Conservation (phyloP, 164 flowering plant genomes). For the Saururus chinensis region DNA sequence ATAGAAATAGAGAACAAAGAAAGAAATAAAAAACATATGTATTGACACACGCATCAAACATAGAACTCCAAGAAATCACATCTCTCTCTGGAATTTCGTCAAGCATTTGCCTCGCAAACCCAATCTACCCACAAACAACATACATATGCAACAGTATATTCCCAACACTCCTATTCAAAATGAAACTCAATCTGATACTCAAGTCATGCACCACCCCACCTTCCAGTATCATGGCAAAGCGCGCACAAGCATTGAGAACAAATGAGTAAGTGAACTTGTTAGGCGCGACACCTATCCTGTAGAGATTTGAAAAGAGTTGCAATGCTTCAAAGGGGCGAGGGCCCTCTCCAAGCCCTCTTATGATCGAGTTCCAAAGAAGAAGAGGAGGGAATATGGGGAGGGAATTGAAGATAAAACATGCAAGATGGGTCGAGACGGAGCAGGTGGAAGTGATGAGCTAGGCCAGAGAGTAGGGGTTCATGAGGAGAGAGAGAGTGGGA, state of each 20-base stretch:
- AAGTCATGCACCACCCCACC: conserved; percentile 35
- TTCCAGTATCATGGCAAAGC: conserved; percentile 17
- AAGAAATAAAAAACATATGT: conserved; percentile 19
- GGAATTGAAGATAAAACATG: not conserved
- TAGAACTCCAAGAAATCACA: conserved; percentile 58
- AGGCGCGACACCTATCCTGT: conserved; percentile 16
- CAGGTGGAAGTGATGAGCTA: not conserved
- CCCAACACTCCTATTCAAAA: conserved; percentile 24
- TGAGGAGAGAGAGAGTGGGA: not conserved
- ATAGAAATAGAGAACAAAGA: too few species aligned
- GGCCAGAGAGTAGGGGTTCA: not conserved
- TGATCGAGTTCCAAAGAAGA: conserved; percentile 36
- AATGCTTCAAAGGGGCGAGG: conserved; percentile 25
- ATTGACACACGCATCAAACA: conserved; percentile 42
- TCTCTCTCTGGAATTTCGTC: conserved; percentile 47
- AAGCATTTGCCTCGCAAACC: conserved; percentile 29
- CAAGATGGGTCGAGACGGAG: not conserved
- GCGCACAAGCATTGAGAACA: conserved; percentile 39
- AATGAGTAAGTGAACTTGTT: conserved; percentile 47
- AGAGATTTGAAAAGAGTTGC: conserved; percentile 22
- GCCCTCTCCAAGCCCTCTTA: conserved; percentile 28
- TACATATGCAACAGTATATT: conserved; percentile 48
- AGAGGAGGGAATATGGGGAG: conserved; percentile 6
- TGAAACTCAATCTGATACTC: conserved; percentile 29
- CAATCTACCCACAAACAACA: conserved; percentile 21